Conservation (phyloP, 805 yeast genomes). For the Lachancea fermentati region DNA sequence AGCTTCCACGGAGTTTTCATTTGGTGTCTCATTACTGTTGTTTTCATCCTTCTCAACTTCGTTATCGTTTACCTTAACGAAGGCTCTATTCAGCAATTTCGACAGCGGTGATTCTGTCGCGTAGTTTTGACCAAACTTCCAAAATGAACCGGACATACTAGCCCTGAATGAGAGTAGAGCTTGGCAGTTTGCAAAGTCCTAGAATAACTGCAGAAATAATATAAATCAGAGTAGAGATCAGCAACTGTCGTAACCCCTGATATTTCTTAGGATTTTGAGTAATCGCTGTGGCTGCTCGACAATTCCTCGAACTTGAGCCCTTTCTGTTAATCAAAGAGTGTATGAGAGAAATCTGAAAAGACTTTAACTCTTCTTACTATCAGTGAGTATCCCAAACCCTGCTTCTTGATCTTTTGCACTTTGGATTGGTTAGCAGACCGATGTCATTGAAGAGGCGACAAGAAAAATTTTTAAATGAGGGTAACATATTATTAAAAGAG, state of each 20-base stretch:
- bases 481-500: slow-evolving; percentile 9
- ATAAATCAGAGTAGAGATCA: not conserved
- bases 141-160: slow-evolving; percentile 43
- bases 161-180: not conserved
- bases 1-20: slow-evolving; percentile 22
- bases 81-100: slow-evolving; percentile 37
- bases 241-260: not conserved
- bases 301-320: not conserved
- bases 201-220: too few species aligned
- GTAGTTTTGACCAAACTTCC: slow-evolving; percentile 59
- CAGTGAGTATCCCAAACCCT: not conserved
- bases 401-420: not conserved
- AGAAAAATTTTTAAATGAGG: slow-evolving; percentile 9
- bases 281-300: too few species aligned
- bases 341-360: not conserved
- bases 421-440: not conserved
- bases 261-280: not conserved
- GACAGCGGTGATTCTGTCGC: slow-evolving; percentile 51
- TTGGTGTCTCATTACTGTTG: slow-evolving; percentile 14
- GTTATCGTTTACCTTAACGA: slow-evolving; percentile 22
- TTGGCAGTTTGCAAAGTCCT: not conserved
- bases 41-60: slow-evolving; percentile 8
- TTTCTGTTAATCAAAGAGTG: not conserved
- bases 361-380: not conserved
- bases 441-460: not conserved